Evolutionary conservation across 2,329 filamentous ascomycete genomes (phyloP).

Genomic region (Colletotrichum lentis): DNA sequence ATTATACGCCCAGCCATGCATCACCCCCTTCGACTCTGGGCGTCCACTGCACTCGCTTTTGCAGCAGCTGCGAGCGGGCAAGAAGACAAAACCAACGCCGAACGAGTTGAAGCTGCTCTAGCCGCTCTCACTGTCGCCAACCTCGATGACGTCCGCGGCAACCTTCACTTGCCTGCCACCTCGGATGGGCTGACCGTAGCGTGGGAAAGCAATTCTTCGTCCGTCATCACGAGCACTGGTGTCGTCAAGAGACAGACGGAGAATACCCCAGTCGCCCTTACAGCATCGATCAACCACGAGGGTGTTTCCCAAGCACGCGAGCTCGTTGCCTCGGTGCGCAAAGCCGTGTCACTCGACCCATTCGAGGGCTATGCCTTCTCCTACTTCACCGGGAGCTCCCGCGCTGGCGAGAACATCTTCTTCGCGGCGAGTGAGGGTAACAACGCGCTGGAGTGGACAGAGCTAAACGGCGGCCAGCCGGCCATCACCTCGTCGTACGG

Average conservation of each 20-base stretch:
- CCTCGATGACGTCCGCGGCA: slow-evolving; percentile 50
- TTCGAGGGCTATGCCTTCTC: slow-evolving; percentile 60
- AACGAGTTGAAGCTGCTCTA: slow-evolving; percentile 37
- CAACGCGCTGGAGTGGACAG: slow-evolving; percentile 59
- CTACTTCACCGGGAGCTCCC: slow-evolving; percentile 58
- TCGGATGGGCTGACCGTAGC: slow-evolving; percentile 45
- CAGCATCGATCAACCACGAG: slow-evolving; percentile 46
- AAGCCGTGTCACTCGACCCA: slow-evolving; percentile 45
- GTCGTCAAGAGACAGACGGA: slow-evolving; percentile 47
- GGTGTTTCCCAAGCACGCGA: slow-evolving; percentile 42
- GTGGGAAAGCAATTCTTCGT: slow-evolving; percentile 48
- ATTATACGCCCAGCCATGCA: slow-evolving; percentile 14
- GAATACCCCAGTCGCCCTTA: slow-evolving; percentile 46
- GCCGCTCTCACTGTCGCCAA: slow-evolving; percentile 45
- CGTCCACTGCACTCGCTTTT: slow-evolving; percentile 26
- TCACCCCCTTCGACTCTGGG: slow-evolving; percentile 15
- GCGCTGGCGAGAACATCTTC: slow-evolving; percentile 60
- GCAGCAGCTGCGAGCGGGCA: slow-evolving; percentile 22
- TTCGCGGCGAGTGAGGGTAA: slow-evolving; percentile 62
- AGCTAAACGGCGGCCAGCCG: slow-evolving; percentile 58
- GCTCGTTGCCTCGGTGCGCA: slow-evolving; percentile 48
- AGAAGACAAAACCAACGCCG: slow-evolving; percentile 6
- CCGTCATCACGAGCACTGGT: slow-evolving; percentile 48
- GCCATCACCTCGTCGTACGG: slow-evolving; percentile 56
- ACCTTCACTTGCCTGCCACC: slow-evolving; percentile 48